Percentiles rank a stretch among this genome's conserved stretches.
Evolutionary conservation across 2,329 filamentous ascomycete genomes (phyloP).

Genomic region (Exutisphaerella laricina): DNA sequence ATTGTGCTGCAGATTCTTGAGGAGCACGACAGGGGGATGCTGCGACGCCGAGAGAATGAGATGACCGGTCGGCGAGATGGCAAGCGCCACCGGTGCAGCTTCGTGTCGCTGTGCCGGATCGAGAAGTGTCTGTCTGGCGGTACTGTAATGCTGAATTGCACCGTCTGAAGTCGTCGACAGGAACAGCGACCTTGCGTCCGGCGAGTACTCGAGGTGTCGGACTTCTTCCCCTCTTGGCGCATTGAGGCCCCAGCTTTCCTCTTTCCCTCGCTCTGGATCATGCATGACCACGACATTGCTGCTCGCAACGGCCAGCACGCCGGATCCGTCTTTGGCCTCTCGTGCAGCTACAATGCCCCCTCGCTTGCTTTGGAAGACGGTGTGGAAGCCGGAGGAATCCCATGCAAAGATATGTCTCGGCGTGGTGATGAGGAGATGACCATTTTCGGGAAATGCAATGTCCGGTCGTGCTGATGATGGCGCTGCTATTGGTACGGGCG

Average conservation of each 20-base stretch:
- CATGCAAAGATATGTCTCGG: constrained; percentile 38
- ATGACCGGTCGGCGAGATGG: constrained; percentile 38
- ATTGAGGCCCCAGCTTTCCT: constrained; percentile 43
- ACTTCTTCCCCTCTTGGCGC: constrained; percentile 38
- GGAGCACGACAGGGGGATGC: constrained; percentile 39
- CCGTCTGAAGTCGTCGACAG: constrained; percentile 44
- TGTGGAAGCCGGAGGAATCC: constrained; percentile 30
- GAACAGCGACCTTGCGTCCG: constrained; percentile 41
- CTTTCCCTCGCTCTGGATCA: constrained; percentile 37
- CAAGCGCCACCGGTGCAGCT: constrained; percentile 43
- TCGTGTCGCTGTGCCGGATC: constrained; percentile 37
- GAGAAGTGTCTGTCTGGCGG: constrained; percentile 36
- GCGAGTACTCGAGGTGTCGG: constrained; percentile 43
- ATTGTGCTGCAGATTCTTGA: constrained; percentile 39
- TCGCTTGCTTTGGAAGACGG: constrained; percentile 42
- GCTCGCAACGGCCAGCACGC: constrained; percentile 46
- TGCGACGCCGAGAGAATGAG: constrained; percentile 44
- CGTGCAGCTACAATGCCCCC: constrained; percentile 43
- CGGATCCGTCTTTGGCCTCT: constrained; percentile 40
- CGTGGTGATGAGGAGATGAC: constrained; percentile 44
- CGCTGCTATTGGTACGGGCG: neutral
- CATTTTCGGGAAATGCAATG: constrained; percentile 29
- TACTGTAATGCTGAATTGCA: constrained; percentile 44
- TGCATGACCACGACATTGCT: constrained; percentile 45
- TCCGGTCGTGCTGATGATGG: neutral